phyloP scores from a whole-genome alignment of 2,329 filamentous ascomycete species.

The Calycina herbarum region DNA sequence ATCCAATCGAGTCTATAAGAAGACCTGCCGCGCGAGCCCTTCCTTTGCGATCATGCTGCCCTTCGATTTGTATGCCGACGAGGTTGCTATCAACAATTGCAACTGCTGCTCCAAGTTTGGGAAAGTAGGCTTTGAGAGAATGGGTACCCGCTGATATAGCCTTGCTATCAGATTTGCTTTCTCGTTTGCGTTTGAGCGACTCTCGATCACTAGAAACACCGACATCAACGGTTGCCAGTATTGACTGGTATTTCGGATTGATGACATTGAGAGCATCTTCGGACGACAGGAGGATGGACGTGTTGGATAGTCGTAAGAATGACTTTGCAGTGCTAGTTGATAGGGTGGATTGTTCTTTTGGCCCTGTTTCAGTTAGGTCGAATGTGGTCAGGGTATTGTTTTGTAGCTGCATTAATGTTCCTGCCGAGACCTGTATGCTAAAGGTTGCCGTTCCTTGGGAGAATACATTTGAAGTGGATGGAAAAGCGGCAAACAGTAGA shows the following conservation, averaged over 20 bases:
- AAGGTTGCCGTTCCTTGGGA: slow-evolving; percentile 39
- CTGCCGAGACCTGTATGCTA: slow-evolving; percentile 62
- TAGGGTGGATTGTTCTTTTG: slow-evolving; percentile 58
- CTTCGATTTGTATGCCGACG: slow-evolving; percentile 68
- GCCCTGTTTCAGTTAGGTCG: slow-evolving; percentile 62
- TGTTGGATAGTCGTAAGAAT: slow-evolving; percentile 66
- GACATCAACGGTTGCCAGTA: slow-evolving; percentile 45
- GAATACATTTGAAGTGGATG: slow-evolving; percentile 10
- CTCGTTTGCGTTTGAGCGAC: slow-evolving; percentile 33
- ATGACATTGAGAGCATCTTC: slow-evolving; percentile 58
- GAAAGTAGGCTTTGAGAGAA: slow-evolving; percentile 60
- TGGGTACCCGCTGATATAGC: slow-evolving; percentile 33
- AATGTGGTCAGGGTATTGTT: slow-evolving; percentile 58
- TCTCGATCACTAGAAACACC: slow-evolving; percentile 17
- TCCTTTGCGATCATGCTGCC: slow-evolving; percentile 55
- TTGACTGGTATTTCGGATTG: slow-evolving; percentile 65
- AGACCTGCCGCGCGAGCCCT: slow-evolving; percentile 60
- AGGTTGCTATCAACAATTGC: slow-evolving; percentile 64
- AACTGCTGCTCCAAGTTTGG: slow-evolving; percentile 65
- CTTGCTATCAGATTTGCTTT: slow-evolving; percentile 15
- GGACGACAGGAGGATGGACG: slow-evolving; percentile 64
- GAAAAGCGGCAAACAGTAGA: slow-evolving; percentile 31
- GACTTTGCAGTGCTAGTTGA: slow-evolving; percentile 54
- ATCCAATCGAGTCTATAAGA: slow-evolving; percentile 72
- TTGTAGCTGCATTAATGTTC: slow-evolving; percentile 61